Evolutionary conservation across 2,329 filamentous ascomycete species (phyloP).

Genomic region (Fusarium keratoplasticum): DNA sequence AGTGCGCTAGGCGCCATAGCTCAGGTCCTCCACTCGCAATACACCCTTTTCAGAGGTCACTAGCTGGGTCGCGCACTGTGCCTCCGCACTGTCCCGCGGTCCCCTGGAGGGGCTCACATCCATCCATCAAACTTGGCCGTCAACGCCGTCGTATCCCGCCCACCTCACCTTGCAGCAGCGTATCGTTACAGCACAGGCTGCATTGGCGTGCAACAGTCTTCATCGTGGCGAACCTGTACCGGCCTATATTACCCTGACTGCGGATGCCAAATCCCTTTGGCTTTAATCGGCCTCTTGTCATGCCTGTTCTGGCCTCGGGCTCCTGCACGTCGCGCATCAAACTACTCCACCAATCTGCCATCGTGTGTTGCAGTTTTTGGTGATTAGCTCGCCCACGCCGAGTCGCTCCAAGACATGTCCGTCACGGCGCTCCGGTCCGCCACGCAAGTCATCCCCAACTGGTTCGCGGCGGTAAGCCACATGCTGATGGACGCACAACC

Average conservation of each 20-base stretch:
- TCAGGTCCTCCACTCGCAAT: neutral
- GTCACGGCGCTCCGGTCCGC: constrained; percentile 20
- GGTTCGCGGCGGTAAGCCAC: constrained; percentile 40
- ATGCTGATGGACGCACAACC: constrained; percentile 36
- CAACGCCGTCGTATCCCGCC: constrained; percentile 25
- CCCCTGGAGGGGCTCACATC: constrained; percentile 15
- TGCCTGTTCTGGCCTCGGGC: constrained; percentile 25
- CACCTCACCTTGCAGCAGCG: constrained; percentile 44
- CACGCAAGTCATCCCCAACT: constrained; percentile 34
- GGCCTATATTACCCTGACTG: constrained; percentile 1
- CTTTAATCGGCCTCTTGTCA: constrained; percentile 22
- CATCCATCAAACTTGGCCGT: constrained; percentile 1
- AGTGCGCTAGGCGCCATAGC: constrained; percentile 18
- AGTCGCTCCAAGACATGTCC: constrained; percentile 14
- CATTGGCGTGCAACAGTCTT: constrained; percentile 25
- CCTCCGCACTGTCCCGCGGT: constrained; percentile 25
- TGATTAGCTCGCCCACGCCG: constrained; percentile 25
- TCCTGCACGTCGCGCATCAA: constrained; percentile 36
- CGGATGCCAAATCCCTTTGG: constrained; percentile 17
- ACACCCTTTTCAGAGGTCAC: neutral
- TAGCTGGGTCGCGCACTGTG: constrained; percentile 23
- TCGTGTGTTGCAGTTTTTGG: constrained; percentile 33
- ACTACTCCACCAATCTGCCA: constrained; percentile 30
- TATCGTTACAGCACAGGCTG: constrained; percentile 42
- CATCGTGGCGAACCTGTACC: constrained; percentile 29